These are phyloP conservation scores for Apiospora saccharicola DNA, from an alignment of 2,329 filamentous ascomycete genomes.

Conservation along the genomic window DNA sequence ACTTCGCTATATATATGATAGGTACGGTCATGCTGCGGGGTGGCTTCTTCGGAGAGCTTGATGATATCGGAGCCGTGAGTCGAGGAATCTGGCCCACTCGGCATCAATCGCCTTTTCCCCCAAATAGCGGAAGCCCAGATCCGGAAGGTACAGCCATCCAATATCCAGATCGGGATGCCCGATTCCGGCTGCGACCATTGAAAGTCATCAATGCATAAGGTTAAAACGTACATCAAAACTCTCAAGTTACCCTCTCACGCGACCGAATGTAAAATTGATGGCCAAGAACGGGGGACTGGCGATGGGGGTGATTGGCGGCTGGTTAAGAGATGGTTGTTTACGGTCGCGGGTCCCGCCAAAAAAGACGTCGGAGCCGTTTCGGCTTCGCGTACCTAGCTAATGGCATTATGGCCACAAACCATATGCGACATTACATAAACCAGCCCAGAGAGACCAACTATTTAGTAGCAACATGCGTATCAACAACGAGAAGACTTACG, in stretches of 20 bases:
- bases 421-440: not conserved
- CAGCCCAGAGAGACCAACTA: too few relatives aligned
- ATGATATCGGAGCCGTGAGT: not conserved
- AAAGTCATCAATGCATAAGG: not conserved
- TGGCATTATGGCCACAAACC: not conserved
- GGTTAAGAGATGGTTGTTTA: not conserved
- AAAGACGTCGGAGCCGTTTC: not conserved
- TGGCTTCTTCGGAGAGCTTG: not conserved
- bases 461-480: too few relatives aligned
- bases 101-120: not conserved
- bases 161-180: not conserved
- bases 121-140: not conserved
- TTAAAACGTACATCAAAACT: not conserved
- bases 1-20: not conserved
- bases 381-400: not conserved
- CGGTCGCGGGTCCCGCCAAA: not conserved
- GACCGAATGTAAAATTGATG: not conserved
- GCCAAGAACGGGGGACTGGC: too few relatives aligned
- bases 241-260: not conserved
- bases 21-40: not conserved
- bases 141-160: not conserved
- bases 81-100: not conserved
- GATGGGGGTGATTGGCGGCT: not conserved
- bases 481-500: not conserved
- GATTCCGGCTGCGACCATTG: not conserved